A percentile compares a stretch with the other conserved stretches of the same genome.
These are phyloP conservation scores for Colletotrichum sp. DNA, from an alignment of 2,329 filamentous ascomycete species.

Conservation along the genomic window DNA sequence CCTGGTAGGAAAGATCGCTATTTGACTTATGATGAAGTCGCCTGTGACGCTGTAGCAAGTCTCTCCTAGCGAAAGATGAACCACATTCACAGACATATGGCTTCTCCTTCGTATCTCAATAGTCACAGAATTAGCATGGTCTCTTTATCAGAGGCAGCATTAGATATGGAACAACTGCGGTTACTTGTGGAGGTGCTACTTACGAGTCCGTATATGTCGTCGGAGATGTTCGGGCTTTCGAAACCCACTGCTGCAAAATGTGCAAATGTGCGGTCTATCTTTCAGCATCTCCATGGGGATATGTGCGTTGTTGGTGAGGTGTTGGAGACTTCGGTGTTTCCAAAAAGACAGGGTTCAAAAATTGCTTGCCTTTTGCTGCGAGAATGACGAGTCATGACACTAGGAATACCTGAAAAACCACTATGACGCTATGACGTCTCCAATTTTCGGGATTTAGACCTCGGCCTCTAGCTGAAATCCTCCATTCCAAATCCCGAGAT, in stretches of 20 bases:
- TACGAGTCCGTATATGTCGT: not conserved
- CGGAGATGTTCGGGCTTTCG: not conserved
- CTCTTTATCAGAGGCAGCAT: not conserved
- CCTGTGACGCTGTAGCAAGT: not conserved
- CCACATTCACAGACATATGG: not conserved
- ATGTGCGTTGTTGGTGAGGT: not conserved
- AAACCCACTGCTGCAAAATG: not conserved
- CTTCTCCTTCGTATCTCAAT: not conserved
- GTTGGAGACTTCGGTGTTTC: not conserved
- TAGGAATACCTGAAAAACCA: not conserved
- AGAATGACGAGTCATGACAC: not conserved
- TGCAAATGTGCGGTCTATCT: not conserved
- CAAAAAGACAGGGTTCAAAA: not conserved
- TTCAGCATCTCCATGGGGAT: not conserved
- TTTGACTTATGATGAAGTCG: not conserved
- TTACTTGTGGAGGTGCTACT: not conserved
- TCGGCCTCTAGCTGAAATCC: not conserved
- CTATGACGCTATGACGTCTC: not conserved
- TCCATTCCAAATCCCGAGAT: not conserved
- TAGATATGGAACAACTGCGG: not conserved
- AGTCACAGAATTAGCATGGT: not conserved
- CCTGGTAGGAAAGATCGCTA: too few relatives aligned
- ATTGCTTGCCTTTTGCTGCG: not conserved
- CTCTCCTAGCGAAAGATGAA: not conserved
- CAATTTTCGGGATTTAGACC: not conserved